Percentiles rank a stretch among this genome's conserved stretches.
Evolutionary conservation across 169 alveolate species (phyloP).

Genomic region (Theileria parva): DNA sequence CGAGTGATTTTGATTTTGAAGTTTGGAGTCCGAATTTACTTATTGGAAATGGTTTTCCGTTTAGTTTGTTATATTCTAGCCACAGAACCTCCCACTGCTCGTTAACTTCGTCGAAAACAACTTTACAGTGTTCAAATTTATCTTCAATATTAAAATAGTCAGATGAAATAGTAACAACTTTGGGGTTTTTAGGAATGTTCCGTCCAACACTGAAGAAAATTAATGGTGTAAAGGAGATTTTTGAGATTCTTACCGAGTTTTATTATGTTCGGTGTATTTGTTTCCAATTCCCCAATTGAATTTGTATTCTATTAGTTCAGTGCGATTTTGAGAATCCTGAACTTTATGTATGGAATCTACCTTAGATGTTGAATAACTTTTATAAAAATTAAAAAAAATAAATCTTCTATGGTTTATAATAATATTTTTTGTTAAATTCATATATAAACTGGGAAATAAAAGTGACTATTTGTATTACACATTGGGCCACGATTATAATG

Average conservation of each 20-base stretch:
- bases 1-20: conserved; percentile 68
- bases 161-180: conserved; percentile 66
- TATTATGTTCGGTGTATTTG: conserved; percentile 70
- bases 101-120: conserved; percentile 69
- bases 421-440: not conserved
- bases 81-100: conserved; percentile 84
- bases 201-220: conserved; percentile 61
- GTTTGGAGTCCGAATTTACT: conserved; percentile 75
- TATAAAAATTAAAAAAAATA: no score
- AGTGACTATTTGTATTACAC: not conserved
- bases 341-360: not conserved
- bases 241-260: conserved; percentile 62
- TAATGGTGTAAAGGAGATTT: not conserved
- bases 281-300: conserved; percentile 82
- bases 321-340: not conserved
- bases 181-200: conserved; percentile 63
- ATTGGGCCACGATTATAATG: not conserved
- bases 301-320: conserved; percentile 56
- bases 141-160: conserved; percentile 64
- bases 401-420: not conserved
- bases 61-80: conserved; percentile 71
- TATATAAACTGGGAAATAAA: not conserved
- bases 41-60: conserved; percentile 79
- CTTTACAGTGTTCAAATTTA: conserved; percentile 58
- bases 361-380: not conserved